Conservation (phyloP, 2,329 filamentous ascomycete genomes). For the Kalaharituber pfeilii region DNA sequence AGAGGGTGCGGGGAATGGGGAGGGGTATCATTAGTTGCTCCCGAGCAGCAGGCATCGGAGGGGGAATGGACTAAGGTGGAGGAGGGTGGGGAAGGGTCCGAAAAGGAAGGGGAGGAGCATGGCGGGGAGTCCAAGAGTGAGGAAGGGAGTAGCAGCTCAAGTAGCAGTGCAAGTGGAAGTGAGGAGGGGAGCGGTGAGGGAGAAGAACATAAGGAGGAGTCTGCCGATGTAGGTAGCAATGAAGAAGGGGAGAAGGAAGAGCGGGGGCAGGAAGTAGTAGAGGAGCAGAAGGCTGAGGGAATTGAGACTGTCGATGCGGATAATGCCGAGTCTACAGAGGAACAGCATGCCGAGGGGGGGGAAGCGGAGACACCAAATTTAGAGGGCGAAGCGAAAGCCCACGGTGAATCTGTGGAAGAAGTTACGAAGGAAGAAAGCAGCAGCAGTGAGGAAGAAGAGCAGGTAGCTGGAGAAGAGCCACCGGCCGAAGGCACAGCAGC, state of each 20-base stretch:
- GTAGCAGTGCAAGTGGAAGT: too few relatives aligned
- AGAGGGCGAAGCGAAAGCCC: too few relatives aligned
- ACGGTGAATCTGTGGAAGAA: too few relatives aligned
- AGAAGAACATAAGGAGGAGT: neutral
- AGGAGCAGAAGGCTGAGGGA: neutral
- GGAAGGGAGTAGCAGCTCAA: too few relatives aligned
- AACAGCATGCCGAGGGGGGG: neutral
- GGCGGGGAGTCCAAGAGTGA: neutral
- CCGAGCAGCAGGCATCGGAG: neutral
- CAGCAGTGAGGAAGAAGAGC: too few relatives aligned
- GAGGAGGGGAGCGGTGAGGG: neutral
- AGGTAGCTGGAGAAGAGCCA: too few relatives aligned
- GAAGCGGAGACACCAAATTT: neutral
- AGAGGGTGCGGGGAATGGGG: constrained; percentile 3
- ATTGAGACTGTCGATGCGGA: neutral
- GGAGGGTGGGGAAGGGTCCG: neutral
- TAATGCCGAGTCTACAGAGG: neutral
- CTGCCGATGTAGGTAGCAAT: neutral
- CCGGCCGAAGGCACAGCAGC: too few relatives aligned
- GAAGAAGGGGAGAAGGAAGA: neutral
- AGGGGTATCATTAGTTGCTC: neutral
- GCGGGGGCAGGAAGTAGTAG: constrained; percentile 1
- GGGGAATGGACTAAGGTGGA: constrained; percentile 4
- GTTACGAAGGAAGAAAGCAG: too few relatives aligned
- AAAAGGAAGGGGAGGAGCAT: neutral